Evolutionary conservation across 805 yeast genomes (phyloP), one percentile per base, ranked within the genome.

Genomic region (Ascoidea tarda): DNA sequence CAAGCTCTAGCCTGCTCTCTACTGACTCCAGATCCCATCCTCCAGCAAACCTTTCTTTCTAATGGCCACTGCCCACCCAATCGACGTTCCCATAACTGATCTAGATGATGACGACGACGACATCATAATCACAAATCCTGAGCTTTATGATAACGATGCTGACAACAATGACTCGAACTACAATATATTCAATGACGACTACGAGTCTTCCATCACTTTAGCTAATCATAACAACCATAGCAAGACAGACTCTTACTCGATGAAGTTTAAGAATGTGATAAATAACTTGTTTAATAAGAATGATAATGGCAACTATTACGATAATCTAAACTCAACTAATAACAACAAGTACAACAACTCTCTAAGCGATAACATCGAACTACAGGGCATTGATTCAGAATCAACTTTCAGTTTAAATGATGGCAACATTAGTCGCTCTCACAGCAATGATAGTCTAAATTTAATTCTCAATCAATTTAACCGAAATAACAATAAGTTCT

Each of bases 71-170:
- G 16, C 50, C 1, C 76, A 74, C 57, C 64, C 61, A 1, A 75
- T 72, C 5, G 86, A 80, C 55, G 61, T 76, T 3, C 85, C 84
- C 0, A 69, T 80, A 5, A 75, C 81, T 0, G 73, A 80, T 59
- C 63, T 80, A 6, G 58, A 55, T 52, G 84, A 80, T 58, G 66
- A 58, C 1, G 63, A 56, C 4, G 72, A 71, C 2, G 69, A 69
- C 21, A 70, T 68, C 32, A 52, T 64, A 6, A 55, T 62, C 46
- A 44, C 52, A 44, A 42, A 38, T 3, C 52, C 53, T 6, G 62
- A 65, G 12, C 61, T 57, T 8, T 59, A 59, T 14, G 61, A 61
- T 42, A 63, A 56, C 2, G 51, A 46, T 21, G 51, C 6, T 45
- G 54, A 48, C 46, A 52, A 21, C 48, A 49, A 32, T 32, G 49